Base-by-base conservation (phyloP, 495 filamentous ascomycete genomes). In the Talaromyces adpressus region DNA sequence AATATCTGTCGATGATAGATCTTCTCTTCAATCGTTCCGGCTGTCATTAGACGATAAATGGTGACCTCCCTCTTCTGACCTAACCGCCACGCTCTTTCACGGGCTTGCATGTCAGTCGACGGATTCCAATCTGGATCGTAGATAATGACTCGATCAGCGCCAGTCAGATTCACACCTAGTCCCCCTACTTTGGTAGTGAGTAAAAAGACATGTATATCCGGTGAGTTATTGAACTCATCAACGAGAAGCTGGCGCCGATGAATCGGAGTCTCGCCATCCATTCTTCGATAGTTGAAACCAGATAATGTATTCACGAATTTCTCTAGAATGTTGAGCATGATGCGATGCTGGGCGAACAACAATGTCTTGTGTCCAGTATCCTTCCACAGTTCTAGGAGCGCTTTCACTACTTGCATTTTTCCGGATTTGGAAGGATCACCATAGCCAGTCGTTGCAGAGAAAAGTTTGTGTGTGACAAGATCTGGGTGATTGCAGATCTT, bases 401-500 rank as follows among this genome's bases (percentile, higher is more conserved):
- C 88, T 70, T 92, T 88, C 22, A 95, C 85, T 1, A 98, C 91
- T 67, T 92, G 88, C 92, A 98, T 93, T 75, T 98, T 98, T 22
- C 93, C 93, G 2, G 92, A 97, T 68, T 91, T 89, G 20, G 72
- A 77, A 2, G 80, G 76, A 62, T 79, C 82, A 25, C 94, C 94
- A 77, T 93, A 98, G 52, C 84, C 79, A 0, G 77, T 64, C 60
- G 88, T 85, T n/a, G 73, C 70, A 27, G 82, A 85, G 32, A 87
- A 68, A 6, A 75, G 66, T 65, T 82, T 81, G 45, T 91, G 88
- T 62, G 92, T 86, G 3, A 86, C 76, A 3, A 98, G 79, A 72
- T 98, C 93, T 1, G 94, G 93, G 67, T 98, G 94, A 69, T 98
- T 98, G 77, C 94, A 97, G 51, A 98, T 92, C 78, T 98, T 98